Conservation (phyloP, 352 stramenopile genomes). For the Pythium phragmitis region DNA sequence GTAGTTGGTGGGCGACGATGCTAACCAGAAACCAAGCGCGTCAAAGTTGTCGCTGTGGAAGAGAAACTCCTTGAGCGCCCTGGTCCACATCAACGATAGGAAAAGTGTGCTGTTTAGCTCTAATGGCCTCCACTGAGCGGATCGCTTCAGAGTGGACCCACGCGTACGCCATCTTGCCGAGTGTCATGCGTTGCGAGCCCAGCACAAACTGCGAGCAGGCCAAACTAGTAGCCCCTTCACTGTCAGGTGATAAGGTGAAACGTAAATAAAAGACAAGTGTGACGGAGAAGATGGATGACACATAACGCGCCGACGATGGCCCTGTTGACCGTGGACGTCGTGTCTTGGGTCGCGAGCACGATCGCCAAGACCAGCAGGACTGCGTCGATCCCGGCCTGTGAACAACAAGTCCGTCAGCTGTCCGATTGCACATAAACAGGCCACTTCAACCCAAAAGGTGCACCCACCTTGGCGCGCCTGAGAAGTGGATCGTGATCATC, state of each 20-base stretch:
- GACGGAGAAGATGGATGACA: slow-evolving; percentile 32
- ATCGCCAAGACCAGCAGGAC: slow-evolving; percentile 36
- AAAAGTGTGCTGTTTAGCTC: too few species aligned
- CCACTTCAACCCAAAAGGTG: neutral
- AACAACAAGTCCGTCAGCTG: neutral
- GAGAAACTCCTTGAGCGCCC: slow-evolving; percentile 30
- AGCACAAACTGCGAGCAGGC: slow-evolving; percentile 23
- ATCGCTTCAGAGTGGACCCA: neutral
- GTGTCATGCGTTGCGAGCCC: slow-evolving; percentile 27
- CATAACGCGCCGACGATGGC: slow-evolving; percentile 30
- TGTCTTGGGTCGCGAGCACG: slow-evolving; percentile 34
- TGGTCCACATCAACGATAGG: slow-evolving; percentile 11
- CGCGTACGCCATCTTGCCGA: slow-evolving; percentile 28
- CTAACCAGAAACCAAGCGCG: slow-evolving; percentile 38
- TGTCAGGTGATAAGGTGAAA: neutral
- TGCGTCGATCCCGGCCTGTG: slow-evolving; percentile 34
- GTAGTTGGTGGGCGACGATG: slow-evolving; percentile 32
- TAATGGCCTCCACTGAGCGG: too few species aligned
- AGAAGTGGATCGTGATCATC: slow-evolving; percentile 32
- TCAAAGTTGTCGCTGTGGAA: slow-evolving; percentile 44
- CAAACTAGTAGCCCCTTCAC: neutral
- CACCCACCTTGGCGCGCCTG: slow-evolving; percentile 36
- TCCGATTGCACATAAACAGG: neutral
- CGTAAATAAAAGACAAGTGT: slow-evolving; percentile 39
- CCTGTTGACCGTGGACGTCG: slow-evolving; percentile 41